phyloP scores from a whole-genome alignment of 768 basidiomycete genomes.

The Paxillus ammoniavirescens region DNA sequence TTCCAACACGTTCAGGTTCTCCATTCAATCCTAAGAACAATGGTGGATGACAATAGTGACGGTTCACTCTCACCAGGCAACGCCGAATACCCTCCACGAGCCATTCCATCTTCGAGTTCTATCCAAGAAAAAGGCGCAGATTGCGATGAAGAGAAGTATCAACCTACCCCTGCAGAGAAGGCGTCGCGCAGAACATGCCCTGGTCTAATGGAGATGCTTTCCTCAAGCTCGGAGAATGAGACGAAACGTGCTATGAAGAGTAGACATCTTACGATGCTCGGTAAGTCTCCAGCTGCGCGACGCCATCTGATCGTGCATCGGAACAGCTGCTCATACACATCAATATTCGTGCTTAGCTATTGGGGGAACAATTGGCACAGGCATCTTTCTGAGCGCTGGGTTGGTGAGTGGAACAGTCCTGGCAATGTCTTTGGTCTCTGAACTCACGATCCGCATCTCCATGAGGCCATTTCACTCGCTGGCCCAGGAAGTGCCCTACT shows the following conservation, averaged over 20 bases:
- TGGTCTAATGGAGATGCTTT: constrained; percentile 3
- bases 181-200: background rate
- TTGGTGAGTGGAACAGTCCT: constrained; percentile 33
- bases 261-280: constrained; percentile 44
- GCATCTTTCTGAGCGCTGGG: constrained; percentile 61
- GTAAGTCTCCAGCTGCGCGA: constrained; percentile 16
- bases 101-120: constrained; percentile 1
- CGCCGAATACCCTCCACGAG: background rate
- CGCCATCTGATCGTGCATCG: too few species aligned
- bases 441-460: background rate
- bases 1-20: too few species aligned
- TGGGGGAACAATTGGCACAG: constrained; percentile 58
- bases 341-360: constrained; percentile 35
- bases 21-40: background rate
- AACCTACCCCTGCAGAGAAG: background rate
- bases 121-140: background rate
- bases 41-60: background rate
- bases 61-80: background rate
- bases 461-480: constrained; percentile 50
- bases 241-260: constrained; percentile 41
- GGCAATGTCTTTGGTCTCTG: background rate
- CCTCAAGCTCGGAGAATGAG: constrained; percentile 17
- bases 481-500: constrained; percentile 63
- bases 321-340: background rate
- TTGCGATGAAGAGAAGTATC: constrained; percentile 2